Base-by-base conservation (phyloP, 2,329 filamentous ascomycete genomes). In the Nemania serpens region DNA sequence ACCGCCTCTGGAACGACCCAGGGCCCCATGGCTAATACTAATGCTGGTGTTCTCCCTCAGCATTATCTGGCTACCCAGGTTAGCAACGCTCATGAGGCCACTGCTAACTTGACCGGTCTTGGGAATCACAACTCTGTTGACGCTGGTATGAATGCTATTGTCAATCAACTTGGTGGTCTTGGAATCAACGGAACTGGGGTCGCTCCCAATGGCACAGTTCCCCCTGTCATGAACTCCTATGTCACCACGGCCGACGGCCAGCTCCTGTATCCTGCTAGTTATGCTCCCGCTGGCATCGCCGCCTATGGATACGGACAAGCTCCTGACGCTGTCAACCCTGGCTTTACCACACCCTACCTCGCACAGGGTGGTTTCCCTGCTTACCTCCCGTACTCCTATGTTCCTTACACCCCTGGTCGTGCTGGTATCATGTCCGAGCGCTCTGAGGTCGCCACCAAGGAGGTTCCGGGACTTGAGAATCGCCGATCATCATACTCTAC, bases 401-500 rank as follows among this genome's bases (percentile, higher is more conserved):
- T 83, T 68, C 83, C 83, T 2, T 84, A 79, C 70, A 84, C 82
- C 12, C 81, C 84, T 18, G 81, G 79, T n/a, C 81, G 83, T 17
- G 71, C 79, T 34, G 73, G 76, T 34, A 72, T 75, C 7, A 72
- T 77, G 17, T 77, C 79, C 42, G 78, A 82, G 61, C 82, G 81
- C 34, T 74, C 78, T 50, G 80, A 83, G 36, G 77, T 75, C 68
- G 75, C 73, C 13, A 79, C 80, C 51, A 78, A 80, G 29, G 83
- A 88, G 37, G 82, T 88, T 54, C 87, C 86, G 17, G 83, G 79
- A 34, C 77, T 89, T 33, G 86, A 89, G 67, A 88, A 88, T 61
- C 86, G 87, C 22, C 85, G 87, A 54, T 85, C 84, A 15, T 89
- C 87, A 2, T 88, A 89, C 73, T 89, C 87, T 1, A 89, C 87